Conservation (phyloP, 768 basidiomycete genomes). For the Mycena galericulata region DNA sequence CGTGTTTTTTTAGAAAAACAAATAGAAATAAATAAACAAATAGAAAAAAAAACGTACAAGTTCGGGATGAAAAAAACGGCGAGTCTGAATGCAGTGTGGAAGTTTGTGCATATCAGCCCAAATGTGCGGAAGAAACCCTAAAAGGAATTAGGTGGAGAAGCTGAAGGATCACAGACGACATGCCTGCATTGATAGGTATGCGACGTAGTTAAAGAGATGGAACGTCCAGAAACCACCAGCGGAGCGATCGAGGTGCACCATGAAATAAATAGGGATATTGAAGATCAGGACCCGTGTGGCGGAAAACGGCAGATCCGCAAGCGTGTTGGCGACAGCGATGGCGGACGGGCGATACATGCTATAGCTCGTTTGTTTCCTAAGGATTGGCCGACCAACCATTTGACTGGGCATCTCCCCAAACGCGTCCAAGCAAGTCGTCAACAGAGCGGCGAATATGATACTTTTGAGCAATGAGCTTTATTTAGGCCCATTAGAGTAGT, state of each 20-base stretch:
- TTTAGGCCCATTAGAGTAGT: not conserved
- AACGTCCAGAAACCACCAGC: constrained; percentile 64
- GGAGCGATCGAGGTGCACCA: constrained; percentile 62
- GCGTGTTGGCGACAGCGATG: constrained; percentile 71
- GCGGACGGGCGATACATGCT: constrained; percentile 77
- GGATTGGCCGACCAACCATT: constrained; percentile 84
- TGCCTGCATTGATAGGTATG: constrained; percentile 76
- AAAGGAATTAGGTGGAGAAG: not conserved
- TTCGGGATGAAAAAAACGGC: constrained; percentile 81
- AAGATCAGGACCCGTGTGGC: constrained; percentile 68
- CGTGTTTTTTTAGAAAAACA: too few relatives aligned
- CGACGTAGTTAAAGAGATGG: constrained; percentile 73
- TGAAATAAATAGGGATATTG: constrained; percentile 78
- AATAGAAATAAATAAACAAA: too few relatives aligned
- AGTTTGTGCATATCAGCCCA: constrained; percentile 63
- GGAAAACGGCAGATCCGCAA: constrained; percentile 79
- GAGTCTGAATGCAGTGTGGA: constrained; percentile 57
- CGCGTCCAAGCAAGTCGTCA: constrained; percentile 78
- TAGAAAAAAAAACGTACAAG: constrained; percentile 61
- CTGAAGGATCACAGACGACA: not conserved
- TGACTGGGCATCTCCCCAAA: constrained; percentile 81
- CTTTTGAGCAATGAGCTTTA: constrained; percentile 35
- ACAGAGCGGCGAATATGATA: constrained; percentile 78
- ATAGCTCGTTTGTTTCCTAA: constrained; percentile 75
- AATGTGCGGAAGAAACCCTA: constrained; percentile 83